A percentile compares a stretch with the other conserved stretches of the same genome.
Conservation (phyloP, 2,329 filamentous ascomycete genomes). For the Alternaria sp. region DNA sequence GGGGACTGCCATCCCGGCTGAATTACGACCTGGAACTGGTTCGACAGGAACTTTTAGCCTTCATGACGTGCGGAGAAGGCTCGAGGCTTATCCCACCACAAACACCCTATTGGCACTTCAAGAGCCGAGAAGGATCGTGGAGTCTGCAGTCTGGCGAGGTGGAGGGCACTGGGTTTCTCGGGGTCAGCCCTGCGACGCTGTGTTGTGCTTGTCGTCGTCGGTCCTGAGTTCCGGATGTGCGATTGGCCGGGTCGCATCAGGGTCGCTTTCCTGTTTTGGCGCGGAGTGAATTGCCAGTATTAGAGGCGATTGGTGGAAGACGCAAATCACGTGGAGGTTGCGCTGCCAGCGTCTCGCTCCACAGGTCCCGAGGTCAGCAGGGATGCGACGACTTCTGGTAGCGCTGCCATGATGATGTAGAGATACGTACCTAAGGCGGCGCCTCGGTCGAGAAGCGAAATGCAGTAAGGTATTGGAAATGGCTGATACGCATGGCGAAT, state of each 20-base stretch:
- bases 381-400: slow-evolving; percentile 11
- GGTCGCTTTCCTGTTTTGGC: slow-evolving; percentile 16
- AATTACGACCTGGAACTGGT: slow-evolving; percentile 18
- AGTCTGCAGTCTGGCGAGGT: slow-evolving; percentile 20
- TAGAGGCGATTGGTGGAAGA: slow-evolving; percentile 16
- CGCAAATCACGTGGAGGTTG: slow-evolving; percentile 24
- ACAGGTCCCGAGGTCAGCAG: slow-evolving; percentile 27
- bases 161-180: slow-evolving; percentile 24
- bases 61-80: slow-evolving; percentile 11
- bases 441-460: slow-evolving; percentile 14
- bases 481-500: slow-evolving; percentile 10
- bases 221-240: slow-evolving; percentile 11
- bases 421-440: slow-evolving; percentile 7
- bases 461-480: slow-evolving; percentile 15
- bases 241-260: slow-evolving; percentile 7
- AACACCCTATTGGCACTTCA: slow-evolving; percentile 15
- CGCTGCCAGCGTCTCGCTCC: slow-evolving; percentile 12
- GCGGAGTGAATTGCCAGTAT: slow-evolving; percentile 22
- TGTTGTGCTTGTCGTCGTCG: slow-evolving; percentile 5
- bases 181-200: slow-evolving; percentile 25
- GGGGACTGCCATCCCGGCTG: slow-evolving; percentile 19
- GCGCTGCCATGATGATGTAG: slow-evolving; percentile 9
- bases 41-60: slow-evolving; percentile 27
- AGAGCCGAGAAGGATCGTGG: slow-evolving; percentile 21
- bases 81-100: slow-evolving; percentile 6